phyloP scores from a whole-genome alignment of 768 basidiomycete species.

The Tulasnella sp. region DNA sequence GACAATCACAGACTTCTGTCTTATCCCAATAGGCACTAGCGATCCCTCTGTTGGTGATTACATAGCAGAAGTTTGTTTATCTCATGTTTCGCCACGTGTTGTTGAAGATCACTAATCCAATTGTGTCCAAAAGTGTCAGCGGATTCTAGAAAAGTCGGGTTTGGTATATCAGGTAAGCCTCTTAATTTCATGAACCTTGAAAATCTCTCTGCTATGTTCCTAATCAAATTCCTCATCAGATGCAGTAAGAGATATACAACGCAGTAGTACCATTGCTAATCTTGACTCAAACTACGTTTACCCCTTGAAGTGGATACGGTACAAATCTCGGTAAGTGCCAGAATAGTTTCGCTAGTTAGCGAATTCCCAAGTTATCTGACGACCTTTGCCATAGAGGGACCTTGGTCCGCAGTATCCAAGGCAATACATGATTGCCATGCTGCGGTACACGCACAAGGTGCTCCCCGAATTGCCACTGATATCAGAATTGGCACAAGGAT shows the following conservation, averaged over 20 bases:
- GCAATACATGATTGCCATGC: slow-evolving; percentile 87
- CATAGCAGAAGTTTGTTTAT: slow-evolving; percentile 2
- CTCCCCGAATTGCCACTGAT: slow-evolving; percentile 73
- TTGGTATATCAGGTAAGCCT: slow-evolving; percentile 59
- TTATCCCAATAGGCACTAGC: slow-evolving; percentile 72
- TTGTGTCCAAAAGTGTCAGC: slow-evolving; percentile 50
- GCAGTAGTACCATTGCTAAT: background rate
- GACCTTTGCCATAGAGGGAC: slow-evolving; percentile 48
- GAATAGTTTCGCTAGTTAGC: background rate
- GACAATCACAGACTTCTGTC: slow-evolving; percentile 71
- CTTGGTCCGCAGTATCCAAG: slow-evolving; percentile 70
- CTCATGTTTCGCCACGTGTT: background rate
- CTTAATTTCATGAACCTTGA: background rate
- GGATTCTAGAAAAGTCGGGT: slow-evolving; percentile 70
- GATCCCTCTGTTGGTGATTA: slow-evolving; percentile 44
- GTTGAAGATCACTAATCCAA: background rate
- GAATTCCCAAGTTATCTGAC: background rate
- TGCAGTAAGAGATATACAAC: slow-evolving; percentile 42
- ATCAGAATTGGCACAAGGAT: slow-evolving; percentile 87
- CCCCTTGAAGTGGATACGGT: slow-evolving; percentile 59
- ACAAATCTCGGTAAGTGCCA: slow-evolving; percentile 65
- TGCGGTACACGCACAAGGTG: slow-evolving; percentile 67
- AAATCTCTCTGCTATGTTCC: slow-evolving; percentile 16
- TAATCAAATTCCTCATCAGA: slow-evolving; percentile 35
- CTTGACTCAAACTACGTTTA: slow-evolving; percentile 10